Evolutionary conservation across 2,329 filamentous ascomycete genomes (phyloP).

Genomic region (Shiraia sp.): DNA sequence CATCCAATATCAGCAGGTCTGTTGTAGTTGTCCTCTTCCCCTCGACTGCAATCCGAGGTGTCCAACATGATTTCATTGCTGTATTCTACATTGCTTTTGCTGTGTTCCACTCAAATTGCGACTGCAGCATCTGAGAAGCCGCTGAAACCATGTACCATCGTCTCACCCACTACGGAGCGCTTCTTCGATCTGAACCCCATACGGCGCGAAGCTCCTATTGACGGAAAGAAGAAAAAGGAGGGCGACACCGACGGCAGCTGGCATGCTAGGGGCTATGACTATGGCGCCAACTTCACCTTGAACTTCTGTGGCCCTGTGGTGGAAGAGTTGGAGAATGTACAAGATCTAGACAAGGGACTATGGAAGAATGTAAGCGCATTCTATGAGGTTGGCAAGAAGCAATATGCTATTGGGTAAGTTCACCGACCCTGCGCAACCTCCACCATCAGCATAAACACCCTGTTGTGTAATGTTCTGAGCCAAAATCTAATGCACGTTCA

Average conservation of each 20-base stretch:
- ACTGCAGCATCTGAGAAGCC: conserved; percentile 48
- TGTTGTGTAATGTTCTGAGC: neutral
- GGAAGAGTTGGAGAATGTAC: conserved; percentile 64
- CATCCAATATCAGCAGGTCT: conserved; percentile 4
- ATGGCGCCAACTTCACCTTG: conserved; percentile 78
- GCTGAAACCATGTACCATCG: conserved; percentile 63
- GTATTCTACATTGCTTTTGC: conserved; percentile 29
- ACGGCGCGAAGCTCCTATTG: conserved; percentile 53
- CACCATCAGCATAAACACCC: too few species aligned
- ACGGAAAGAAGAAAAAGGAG: conserved; percentile 49
- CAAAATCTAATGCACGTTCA: conserved; percentile 29
- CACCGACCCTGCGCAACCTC: neutral
- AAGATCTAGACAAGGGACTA: conserved; percentile 63
- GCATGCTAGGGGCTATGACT: conserved; percentile 73
- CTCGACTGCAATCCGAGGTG: conserved; percentile 7
- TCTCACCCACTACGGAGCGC: conserved; percentile 62
- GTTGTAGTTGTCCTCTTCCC: conserved; percentile 8
- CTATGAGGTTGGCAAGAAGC: conserved; percentile 67
- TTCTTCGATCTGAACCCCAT: conserved; percentile 68
- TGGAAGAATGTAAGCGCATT: conserved; percentile 81
- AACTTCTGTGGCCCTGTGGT: conserved; percentile 82
- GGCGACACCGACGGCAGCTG: conserved; percentile 63
- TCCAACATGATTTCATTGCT: conserved; percentile 32
- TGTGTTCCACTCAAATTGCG: conserved; percentile 37
- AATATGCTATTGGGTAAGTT: conserved; percentile 75